Percentiles rank a stretch among this genome's conserved stretches.
These are phyloP conservation scores for Mimosa pudica DNA, from an alignment of 306 rosid species.

Conservation along the genomic window DNA sequence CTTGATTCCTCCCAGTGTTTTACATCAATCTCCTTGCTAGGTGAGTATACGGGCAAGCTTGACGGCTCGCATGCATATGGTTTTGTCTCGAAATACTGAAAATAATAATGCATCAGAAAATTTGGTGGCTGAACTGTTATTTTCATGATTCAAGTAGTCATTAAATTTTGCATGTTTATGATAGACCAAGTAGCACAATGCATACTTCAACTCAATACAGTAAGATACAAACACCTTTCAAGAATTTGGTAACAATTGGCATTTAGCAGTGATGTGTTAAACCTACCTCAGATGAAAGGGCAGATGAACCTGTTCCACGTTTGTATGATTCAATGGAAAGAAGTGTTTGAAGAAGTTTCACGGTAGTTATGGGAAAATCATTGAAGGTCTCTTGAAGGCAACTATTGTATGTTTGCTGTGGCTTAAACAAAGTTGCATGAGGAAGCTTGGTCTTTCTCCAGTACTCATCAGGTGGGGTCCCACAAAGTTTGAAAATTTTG, in stretches of 20 bases:
- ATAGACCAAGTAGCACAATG: constrained; percentile 18
- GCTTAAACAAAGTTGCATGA: constrained; percentile 90
- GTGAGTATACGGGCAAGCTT: constrained; percentile 84
- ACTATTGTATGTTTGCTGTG: constrained; percentile 88
- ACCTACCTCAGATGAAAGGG: constrained; percentile 86
- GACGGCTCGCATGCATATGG: constrained; percentile 97
- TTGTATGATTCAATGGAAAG: constrained; percentile 90
- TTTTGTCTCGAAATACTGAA: constrained; percentile 88
- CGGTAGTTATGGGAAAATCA: constrained; percentile 58
- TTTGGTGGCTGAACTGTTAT: constrained; percentile 14
- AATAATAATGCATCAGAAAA: constrained; percentile 40
- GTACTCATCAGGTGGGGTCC: constrained; percentile 94
- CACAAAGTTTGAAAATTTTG: constrained; percentile 99
- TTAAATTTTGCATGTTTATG: constrained; percentile 15
- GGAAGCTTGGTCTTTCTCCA: constrained; percentile 96
- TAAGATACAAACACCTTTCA: no score
- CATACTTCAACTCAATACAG: not conserved
- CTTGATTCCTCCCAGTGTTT: constrained; percentile 85
- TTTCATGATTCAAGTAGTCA: constrained; percentile 29
- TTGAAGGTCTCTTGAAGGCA: constrained; percentile 75
- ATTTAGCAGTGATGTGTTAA: constrained; percentile 10
- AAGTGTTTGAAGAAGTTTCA: constrained; percentile 71
- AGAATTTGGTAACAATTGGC: no score
- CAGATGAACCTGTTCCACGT: constrained; percentile 90
- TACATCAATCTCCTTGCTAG: constrained; percentile 98